Conservation (phyloP, 768 basidiomycete genomes). For the Amylocystis lapponica region DNA sequence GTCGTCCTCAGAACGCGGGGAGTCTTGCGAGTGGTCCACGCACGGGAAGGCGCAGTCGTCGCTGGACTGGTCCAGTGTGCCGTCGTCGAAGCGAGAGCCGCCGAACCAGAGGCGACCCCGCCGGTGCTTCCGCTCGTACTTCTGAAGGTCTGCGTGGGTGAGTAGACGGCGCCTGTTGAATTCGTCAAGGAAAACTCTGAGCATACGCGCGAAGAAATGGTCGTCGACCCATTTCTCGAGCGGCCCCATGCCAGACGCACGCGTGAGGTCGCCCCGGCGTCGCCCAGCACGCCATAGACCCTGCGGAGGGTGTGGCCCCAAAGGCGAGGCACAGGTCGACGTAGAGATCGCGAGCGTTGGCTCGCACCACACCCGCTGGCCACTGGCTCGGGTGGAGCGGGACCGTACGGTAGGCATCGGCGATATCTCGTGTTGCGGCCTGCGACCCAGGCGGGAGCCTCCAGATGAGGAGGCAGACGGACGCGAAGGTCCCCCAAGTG, state of each 20-base stretch:
- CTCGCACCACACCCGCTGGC: conserved; percentile 26
- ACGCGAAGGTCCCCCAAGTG: conserved; percentile 38
- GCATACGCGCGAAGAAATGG: conserved; percentile 13
- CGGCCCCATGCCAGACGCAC: conserved; percentile 10
- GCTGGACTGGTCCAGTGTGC: conserved; percentile 15
- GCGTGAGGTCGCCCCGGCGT: conserved; percentile 12
- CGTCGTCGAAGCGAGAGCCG: conserved; percentile 11
- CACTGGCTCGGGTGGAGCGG: conserved; percentile 28
- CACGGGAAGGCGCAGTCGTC: conserved; percentile 17
- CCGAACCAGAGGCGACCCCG: conserved; percentile 18
- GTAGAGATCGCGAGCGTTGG: neutral
- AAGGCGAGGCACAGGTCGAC: conserved; percentile 7
- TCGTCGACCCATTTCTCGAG: conserved; percentile 2
- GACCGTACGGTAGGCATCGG: conserved; percentile 32
- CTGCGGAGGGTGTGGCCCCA: neutral
- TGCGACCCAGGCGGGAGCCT: conserved; percentile 33
- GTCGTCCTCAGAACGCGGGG: conserved; percentile 7
- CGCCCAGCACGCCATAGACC: conserved; percentile 3
- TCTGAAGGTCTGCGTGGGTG: too few relatives aligned
- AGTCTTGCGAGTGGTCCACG: conserved; percentile 4
- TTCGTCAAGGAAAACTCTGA: conserved; percentile 3
- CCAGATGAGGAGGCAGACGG: conserved; percentile 23
- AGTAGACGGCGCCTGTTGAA: conserved; percentile 23
- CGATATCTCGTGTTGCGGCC: conserved; percentile 28
- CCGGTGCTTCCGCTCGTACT: conserved; percentile 3